Percentiles rank a stretch among this genome's conserved stretches.
phyloP scores from a whole-genome alignment of 2,329 filamentous ascomycete species.

The Scytalidium lignicola region DNA sequence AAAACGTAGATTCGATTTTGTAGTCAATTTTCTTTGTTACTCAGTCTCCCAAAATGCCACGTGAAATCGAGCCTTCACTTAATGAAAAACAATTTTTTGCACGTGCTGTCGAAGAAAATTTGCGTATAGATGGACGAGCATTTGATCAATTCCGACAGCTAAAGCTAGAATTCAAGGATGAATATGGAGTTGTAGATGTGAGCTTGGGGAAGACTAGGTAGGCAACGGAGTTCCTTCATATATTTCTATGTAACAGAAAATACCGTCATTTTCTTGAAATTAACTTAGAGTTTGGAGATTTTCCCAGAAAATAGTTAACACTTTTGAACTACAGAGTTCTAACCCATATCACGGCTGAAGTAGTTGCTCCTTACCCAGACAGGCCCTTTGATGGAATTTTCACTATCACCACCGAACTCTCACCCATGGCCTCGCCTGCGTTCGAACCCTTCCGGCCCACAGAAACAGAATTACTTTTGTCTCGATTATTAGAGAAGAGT shows the following conservation, averaged over 20 bases:
- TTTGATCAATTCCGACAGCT: conserved; percentile 77
- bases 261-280: neutral
- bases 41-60: conserved; percentile 62
- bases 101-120: conserved; percentile 73
- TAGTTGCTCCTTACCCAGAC: conserved; percentile 78
- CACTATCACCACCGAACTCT: conserved; percentile 85
- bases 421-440: conserved; percentile 84
- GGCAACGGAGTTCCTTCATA: conserved; percentile 12
- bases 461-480: conserved; percentile 79
- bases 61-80: conserved; percentile 83
- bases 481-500: conserved; percentile 87
- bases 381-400: conserved; percentile 95
- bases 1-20: conserved; percentile 76
- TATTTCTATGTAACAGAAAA: neutral
- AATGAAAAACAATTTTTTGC: conserved; percentile 84
- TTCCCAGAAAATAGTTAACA: neutral
- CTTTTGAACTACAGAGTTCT: conserved; percentile 54
- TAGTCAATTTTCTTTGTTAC: neutral
- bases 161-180: conserved; percentile 77
- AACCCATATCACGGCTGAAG: conserved; percentile 81
- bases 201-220: conserved; percentile 86
- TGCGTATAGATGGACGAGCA: conserved; percentile 78
- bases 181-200: conserved; percentile 86
- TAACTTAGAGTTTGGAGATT: too few species aligned
- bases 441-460: conserved; percentile 83